Evolutionary conservation across 345 rosid species (phyloP).

Genomic region (Linum trigynum): DNA sequence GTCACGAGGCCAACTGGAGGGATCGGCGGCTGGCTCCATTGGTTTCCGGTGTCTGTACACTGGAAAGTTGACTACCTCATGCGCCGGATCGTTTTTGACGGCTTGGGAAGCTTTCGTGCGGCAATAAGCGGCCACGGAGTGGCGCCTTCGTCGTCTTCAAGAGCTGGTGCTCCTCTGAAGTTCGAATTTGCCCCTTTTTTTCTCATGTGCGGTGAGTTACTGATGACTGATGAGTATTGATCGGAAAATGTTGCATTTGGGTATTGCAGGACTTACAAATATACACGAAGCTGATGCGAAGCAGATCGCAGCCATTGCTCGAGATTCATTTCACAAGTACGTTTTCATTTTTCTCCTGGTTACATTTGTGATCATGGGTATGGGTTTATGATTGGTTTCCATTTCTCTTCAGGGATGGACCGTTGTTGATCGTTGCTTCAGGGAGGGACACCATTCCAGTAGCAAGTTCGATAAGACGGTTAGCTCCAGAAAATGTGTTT

Average conservation of each 20-base stretch:
- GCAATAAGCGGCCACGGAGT: constrained; percentile 10
- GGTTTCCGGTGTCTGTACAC: constrained; percentile 20
- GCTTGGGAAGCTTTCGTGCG: not conserved
- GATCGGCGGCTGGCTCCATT: constrained; percentile 15
- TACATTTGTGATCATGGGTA: not conserved
- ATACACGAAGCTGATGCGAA: constrained; percentile 21
- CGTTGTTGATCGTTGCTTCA: constrained; percentile 23
- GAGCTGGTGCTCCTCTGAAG: constrained; percentile 29
- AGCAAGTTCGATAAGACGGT: constrained; percentile 20
- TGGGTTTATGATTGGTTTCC: not conserved
- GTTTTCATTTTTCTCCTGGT: not conserved
- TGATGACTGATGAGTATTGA: too few species aligned
- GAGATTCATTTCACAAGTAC: constrained; percentile 15
- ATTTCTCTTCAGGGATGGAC: constrained; percentile 19
- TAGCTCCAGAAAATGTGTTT: constrained; percentile 21
- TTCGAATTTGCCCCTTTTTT: not conserved
- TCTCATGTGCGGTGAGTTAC: not conserved
- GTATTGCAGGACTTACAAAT: constrained; percentile 11
- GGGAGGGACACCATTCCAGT: constrained; percentile 24
- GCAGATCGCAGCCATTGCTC: constrained; percentile 21
- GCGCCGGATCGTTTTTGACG: constrained; percentile 3
- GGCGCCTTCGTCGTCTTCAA: constrained; percentile 20
- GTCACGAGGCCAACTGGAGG: constrained; percentile 21
- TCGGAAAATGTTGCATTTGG: not conserved
- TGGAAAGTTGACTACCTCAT: constrained; percentile 4